A percentile compares a stretch with the other conserved stretches of the same genome.
Evolutionary conservation across 768 basidiomycete genomes (phyloP).

Genomic region (Roridomyces roridus): DNA sequence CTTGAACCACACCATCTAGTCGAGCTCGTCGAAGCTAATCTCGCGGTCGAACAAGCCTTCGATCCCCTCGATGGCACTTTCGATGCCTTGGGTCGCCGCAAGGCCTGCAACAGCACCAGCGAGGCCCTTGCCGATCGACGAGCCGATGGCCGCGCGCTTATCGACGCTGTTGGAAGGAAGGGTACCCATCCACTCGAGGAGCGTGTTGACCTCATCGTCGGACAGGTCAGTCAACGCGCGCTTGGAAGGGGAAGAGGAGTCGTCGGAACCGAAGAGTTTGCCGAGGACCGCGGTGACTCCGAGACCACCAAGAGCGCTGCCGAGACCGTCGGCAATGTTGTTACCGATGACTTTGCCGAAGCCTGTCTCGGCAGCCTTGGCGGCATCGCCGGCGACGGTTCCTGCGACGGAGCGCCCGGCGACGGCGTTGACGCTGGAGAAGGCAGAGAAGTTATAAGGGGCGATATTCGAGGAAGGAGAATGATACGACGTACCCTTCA

Average conservation of each 20-base stretch:
- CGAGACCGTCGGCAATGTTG: conserved; percentile 7
- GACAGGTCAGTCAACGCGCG: conserved; percentile 10
- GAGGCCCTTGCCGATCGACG: conserved; percentile 10
- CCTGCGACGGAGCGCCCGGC: conserved; percentile 4
- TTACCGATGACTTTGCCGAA: conserved; percentile 9
- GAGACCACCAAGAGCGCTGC: conserved; percentile 12
- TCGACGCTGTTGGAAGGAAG: background rate
- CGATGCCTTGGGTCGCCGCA: conserved; percentile 4
- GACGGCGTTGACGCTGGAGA: too few relatives aligned
- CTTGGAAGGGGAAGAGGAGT: background rate
- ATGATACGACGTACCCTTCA: background rate
- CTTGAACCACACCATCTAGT: background rate
- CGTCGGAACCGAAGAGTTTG: conserved; percentile 15
- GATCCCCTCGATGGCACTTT: background rate
- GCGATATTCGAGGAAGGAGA: too few relatives aligned
- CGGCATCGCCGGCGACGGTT: background rate
- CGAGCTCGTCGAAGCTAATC: conserved; percentile 12
- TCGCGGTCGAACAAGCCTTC: conserved; percentile 1
- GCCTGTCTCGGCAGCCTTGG: conserved; percentile 2
- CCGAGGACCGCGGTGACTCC: conserved; percentile 11
- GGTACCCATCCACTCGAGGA: conserved; percentile 6
- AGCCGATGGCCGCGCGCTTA: background rate
- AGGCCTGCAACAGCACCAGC: conserved; percentile 7
- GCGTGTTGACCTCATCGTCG: conserved; percentile 17
- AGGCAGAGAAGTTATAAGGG: too few relatives aligned